These are phyloP conservation scores for Cryphonectria naterciae DNA, from an alignment of 2,329 filamentous ascomycete genomes.

Conservation along the genomic window DNA sequence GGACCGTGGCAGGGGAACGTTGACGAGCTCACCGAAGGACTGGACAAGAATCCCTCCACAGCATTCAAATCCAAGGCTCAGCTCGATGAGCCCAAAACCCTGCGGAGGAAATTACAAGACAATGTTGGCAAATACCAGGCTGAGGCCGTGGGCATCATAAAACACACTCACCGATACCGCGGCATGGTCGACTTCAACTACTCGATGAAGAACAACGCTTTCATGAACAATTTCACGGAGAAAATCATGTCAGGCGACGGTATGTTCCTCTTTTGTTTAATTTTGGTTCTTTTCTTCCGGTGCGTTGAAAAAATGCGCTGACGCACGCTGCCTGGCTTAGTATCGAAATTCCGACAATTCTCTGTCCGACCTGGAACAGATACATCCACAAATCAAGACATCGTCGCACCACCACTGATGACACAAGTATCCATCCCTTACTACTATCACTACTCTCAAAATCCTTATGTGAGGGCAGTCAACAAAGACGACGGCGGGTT, in stretches of 20 bases:
- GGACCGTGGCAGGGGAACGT: slow-evolving; percentile 62
- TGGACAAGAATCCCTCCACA: neutral
- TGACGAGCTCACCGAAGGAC: slow-evolving; percentile 35
- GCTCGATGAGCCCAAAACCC: slow-evolving; percentile 55
- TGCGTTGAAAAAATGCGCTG: neutral
- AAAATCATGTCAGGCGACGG: slow-evolving; percentile 73
- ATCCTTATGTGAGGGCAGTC: slow-evolving; percentile 72
- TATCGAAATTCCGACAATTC: slow-evolving; percentile 63
- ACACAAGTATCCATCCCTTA: slow-evolving; percentile 76
- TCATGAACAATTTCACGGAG: slow-evolving; percentile 72
- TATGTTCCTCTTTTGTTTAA: slow-evolving; percentile 40
- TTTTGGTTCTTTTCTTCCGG: neutral
- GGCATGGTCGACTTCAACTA: slow-evolving; percentile 86
- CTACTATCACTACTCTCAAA: slow-evolving; percentile 83
- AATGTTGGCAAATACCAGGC: slow-evolving; percentile 69
- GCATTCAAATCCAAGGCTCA: slow-evolving; percentile 34
- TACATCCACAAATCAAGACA: slow-evolving; percentile 63
- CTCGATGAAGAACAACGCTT: slow-evolving; percentile 68
- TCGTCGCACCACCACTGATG: slow-evolving; percentile 80
- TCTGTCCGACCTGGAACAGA: slow-evolving; percentile 67
- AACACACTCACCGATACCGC: slow-evolving; percentile 84
- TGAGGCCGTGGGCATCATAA: slow-evolving; percentile 72
- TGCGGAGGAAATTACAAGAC: slow-evolving; percentile 70
- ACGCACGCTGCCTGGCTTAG: slow-evolving; percentile 37
- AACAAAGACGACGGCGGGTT: slow-evolving; percentile 57